Evolutionary conservation across 2,329 filamentous ascomycete species (phyloP).

Genomic region (Fusarium mundagurra): DNA sequence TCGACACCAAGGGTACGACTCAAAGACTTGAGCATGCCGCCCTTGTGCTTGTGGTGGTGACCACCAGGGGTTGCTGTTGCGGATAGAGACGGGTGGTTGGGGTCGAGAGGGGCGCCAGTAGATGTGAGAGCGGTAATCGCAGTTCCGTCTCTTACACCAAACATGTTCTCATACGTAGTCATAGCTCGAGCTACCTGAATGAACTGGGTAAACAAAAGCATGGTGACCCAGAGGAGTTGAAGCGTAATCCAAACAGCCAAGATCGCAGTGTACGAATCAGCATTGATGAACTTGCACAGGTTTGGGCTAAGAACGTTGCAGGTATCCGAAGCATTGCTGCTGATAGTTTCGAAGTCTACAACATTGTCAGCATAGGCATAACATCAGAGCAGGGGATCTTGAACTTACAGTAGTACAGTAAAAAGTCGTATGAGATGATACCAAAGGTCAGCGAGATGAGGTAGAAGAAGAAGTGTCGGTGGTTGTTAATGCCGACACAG

Average conservation of each 20-base stretch:
- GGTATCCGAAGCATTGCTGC: slow-evolving; percentile 59
- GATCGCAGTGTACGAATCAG: slow-evolving; percentile 85
- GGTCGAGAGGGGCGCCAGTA: slow-evolving; percentile 76
- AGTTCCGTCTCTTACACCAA: slow-evolving; percentile 70
- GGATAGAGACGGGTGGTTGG: slow-evolving; percentile 72
- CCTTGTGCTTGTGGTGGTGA: slow-evolving; percentile 64
- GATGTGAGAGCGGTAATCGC: slow-evolving; percentile 81
- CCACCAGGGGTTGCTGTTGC: slow-evolving; percentile 53
- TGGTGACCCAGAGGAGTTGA: slow-evolving; percentile 95
- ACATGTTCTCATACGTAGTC: slow-evolving; percentile 98
- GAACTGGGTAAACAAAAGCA: slow-evolving; percentile 94
- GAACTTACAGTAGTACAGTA: slow-evolving; percentile 76
- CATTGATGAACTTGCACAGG: slow-evolving; percentile 80
- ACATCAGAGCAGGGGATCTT: not conserved
- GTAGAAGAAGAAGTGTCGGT: slow-evolving; percentile 94
- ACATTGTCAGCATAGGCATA: slow-evolving; percentile 5
- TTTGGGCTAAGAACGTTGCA: slow-evolving; percentile 82
- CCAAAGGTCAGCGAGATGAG: slow-evolving; percentile 80
- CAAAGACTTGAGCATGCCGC: slow-evolving; percentile 81
- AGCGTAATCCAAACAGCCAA: slow-evolving; percentile 81
- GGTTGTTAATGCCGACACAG: slow-evolving; percentile 94
- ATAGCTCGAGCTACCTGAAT: slow-evolving; percentile 91
- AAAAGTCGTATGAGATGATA: slow-evolving; percentile 75
- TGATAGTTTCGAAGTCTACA: slow-evolving; percentile 70
- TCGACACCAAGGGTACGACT: slow-evolving; percentile 88